A percentile compares a stretch with the other conserved stretches of the same genome.
phyloP scores from a whole-genome alignment of 352 stramenopile species.

The Saprolegnia diclina region DNA sequence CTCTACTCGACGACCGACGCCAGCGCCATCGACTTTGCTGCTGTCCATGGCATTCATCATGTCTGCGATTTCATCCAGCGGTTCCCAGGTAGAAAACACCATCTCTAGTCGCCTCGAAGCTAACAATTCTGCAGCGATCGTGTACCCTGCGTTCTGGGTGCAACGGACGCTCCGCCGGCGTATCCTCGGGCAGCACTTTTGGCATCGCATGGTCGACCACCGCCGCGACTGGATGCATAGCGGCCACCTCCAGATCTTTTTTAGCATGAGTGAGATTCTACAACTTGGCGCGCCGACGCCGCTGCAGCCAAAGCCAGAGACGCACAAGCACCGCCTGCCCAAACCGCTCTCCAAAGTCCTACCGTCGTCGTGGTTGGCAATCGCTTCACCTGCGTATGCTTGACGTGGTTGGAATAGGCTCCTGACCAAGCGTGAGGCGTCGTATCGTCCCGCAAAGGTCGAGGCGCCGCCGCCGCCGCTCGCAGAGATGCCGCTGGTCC shows the following conservation, averaged over 20 bases:
- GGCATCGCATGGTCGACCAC: not conserved
- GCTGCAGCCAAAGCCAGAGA: not conserved
- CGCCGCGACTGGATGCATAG: not conserved
- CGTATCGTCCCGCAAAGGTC: not conserved
- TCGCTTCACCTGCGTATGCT: not conserved
- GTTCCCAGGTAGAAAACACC: constrained; percentile 12
- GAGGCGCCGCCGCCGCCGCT: not conserved
- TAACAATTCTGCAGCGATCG: not conserved
- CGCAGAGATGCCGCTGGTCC: not conserved
- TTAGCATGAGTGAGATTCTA: not conserved
- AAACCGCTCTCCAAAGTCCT: not conserved
- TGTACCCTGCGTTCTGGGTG: constrained; percentile 24
- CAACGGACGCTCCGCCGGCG: constrained; percentile 20
- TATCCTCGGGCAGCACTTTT: constrained; percentile 20
- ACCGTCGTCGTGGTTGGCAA: not conserved
- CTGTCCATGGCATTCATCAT: constrained; percentile 6
- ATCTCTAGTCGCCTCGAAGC: not conserved
- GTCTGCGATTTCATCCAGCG: constrained; percentile 1
- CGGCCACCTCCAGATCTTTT: constrained; percentile 9
- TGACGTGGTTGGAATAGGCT: not conserved
- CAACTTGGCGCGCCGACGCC: not conserved
- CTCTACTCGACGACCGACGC: constrained; percentile 8
- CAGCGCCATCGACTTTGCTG: not conserved
- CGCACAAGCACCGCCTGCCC: not conserved
- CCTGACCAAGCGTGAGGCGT: not conserved